Evolutionary conservation across 495 filamentous ascomycete genomes (phyloP).

Genomic region (Pyrenopolyporus hunteri): DNA sequence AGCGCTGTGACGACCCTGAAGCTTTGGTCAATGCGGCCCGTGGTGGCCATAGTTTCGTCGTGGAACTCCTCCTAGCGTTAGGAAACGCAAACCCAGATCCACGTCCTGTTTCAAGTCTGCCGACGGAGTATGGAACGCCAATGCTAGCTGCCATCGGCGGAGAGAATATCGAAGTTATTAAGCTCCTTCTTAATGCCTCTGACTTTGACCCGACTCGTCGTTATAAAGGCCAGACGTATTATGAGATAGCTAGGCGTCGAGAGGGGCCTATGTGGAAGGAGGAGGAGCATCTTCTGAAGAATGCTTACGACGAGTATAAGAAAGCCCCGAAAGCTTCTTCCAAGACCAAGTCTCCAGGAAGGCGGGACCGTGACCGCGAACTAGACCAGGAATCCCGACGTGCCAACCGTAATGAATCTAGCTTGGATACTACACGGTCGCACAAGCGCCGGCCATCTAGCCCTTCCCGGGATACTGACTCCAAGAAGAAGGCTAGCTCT

Average conservation of each 20-base stretch:
- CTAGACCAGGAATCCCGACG: conserved; percentile 61
- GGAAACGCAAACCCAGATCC: conserved; percentile 82
- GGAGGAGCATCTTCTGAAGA: conserved; percentile 80
- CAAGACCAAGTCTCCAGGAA: conserved; percentile 59
- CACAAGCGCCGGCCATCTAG: conserved; percentile 58
- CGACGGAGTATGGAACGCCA: conserved; percentile 75
- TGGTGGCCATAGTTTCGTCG: conserved; percentile 85
- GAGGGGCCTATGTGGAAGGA: conserved; percentile 88
- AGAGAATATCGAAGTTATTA: conserved; percentile 81
- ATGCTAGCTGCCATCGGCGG: conserved; percentile 94
- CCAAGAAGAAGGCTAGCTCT: conserved; percentile 43
- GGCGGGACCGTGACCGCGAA: conserved; percentile 59
- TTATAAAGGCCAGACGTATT: conserved; percentile 75
- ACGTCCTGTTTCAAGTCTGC: conserved; percentile 57
- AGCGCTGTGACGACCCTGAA: conserved; percentile 71
- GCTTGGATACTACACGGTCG: conserved; percentile 43
- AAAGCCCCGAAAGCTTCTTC: conserved; percentile 49
- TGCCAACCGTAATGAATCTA: conserved; percentile 54
- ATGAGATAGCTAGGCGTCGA: conserved; percentile 80
- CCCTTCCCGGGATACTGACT: conserved; percentile 51
- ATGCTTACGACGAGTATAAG: conserved; percentile 72
- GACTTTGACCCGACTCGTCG: conserved; percentile 79
- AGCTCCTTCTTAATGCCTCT: conserved; percentile 76
- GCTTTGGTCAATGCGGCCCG: conserved; percentile 89
- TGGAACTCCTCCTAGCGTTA: conserved; percentile 84